Base-by-base conservation (phyloP, 2,329 filamentous ascomycete species). In the Fusarium xyrophilum region DNA sequence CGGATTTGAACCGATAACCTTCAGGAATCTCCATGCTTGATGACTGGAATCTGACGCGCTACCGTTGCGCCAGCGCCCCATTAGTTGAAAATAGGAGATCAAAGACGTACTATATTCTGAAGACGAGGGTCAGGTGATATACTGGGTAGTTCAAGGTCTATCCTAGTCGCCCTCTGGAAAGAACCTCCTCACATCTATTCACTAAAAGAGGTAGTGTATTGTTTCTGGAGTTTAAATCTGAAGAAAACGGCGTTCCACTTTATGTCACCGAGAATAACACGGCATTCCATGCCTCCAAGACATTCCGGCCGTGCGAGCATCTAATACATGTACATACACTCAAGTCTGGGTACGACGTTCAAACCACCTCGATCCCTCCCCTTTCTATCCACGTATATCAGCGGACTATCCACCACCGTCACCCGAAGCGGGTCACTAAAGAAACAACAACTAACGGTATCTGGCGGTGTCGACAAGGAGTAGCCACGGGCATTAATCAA, bases 261-360 rank as follows among this genome's bases (percentile, higher is more conserved):
- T 7, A 15, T 9, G 7, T 33, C 28, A 35, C n/a, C 25, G 19
- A 13, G 10, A 47, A 36, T 19, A 27, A 27, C 13, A 64, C 60
- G 35, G 28, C 39, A 60, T 59, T 56, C 33, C 51, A 66, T 68
- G 33, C 58, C 52, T 54, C 57, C 30, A 52, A 69, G 55, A 66
- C 44, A 56, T 50, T 57, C 28, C 42, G 60, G 55, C 63, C 36
- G 43, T 44, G 50, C 46, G 39, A 60, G 54, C 68, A 75, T 73
- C 71, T 73, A 69, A 60, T 75, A 76, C 73, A n/a, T n/a, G n/a
- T n/a, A 74, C 63, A 59, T 67, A 76, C 67, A 65, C 59, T 54
- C 62, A 55, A 62, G 52, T 51, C 52, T 60, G 48, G 33, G 65
- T 65, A 59, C 64, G 38, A 36, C 44, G 58, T 59, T 52, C 60